Evolutionary conservation across 495 filamentous ascomycete species (phyloP).

Genomic region (Mycothermus thermophilus): DNA sequence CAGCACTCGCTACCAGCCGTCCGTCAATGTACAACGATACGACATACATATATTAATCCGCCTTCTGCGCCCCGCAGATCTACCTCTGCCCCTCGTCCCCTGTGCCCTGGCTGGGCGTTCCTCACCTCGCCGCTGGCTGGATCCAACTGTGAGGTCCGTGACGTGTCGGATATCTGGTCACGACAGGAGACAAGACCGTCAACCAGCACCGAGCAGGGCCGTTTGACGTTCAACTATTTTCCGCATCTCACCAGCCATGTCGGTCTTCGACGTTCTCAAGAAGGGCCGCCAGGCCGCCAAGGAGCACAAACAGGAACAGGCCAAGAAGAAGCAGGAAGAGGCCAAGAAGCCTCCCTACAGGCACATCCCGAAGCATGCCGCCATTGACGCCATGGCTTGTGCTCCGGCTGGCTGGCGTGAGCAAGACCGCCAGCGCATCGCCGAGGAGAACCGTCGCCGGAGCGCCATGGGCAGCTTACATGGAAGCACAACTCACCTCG

Average conservation of each 20-base stretch:
- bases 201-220: too few species aligned
- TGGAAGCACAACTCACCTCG: too few species aligned
- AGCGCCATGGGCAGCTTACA: conserved; percentile 23
- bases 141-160: too few species aligned
- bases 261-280: conserved; percentile 37
- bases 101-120: too few species aligned
- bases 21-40: conserved; percentile 3
- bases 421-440: conserved; percentile 25
- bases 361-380: conserved; percentile 45
- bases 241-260: too few species aligned
- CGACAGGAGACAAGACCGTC: too few species aligned
- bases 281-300: conserved; percentile 35
- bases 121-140: too few species aligned
- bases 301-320: conserved; percentile 33
- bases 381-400: conserved; percentile 39
- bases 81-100: too few species aligned
- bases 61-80: conserved; percentile 1
- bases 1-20: conserved; percentile 4
- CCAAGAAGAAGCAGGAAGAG: conserved; percentile 28
- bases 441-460: conserved; percentile 30
- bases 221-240: too few species aligned
- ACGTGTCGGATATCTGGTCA: too few species aligned
- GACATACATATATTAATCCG: conserved; percentile 6
- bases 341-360: conserved; percentile 32
- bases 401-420: conserved; percentile 37